Evolutionary conservation across 257 asterid species (phyloP), one percentile per base, ranked within the genome.

Genomic region (Solanum chaucha): DNA sequence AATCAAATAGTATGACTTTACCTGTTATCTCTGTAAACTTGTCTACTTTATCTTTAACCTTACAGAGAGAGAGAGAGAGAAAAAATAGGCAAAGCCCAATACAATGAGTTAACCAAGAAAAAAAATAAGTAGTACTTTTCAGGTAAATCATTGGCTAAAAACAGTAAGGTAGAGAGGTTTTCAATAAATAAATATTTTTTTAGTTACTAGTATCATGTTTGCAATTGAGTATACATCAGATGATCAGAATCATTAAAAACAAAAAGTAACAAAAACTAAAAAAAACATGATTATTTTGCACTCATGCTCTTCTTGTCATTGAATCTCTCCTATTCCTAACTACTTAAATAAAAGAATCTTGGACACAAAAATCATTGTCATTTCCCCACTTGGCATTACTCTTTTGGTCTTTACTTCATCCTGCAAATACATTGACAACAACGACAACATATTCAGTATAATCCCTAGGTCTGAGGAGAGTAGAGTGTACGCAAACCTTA

Each of bases 131-230:
- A 70, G 44, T 71, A 87, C 94, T 92, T 92, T 91, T 90, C 93
- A 96, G 92, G 88, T 90, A 92, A 93, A 94, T 93, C 93, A 92
- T 94, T 92, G 93, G 91, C 92, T 88, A 61, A 72, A 65, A 73
- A 89, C 87, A 87, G 41, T 48, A 85, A 55, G 32, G 2, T 3
- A 14, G 85, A 72, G 86, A 30, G 67, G 89, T 26, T 87, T 87
- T 74, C 83, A 86, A 59, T 87, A 73, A 84, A 88, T 72, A 87
- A 85, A 32, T 65, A 61, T 85, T 84, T 67, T 87, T 81, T 90
- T 30, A 51, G n/a, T 17, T 55, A 14, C 77, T 32, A 59, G 87
- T 84, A 80, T 92, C 95, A 91, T 89, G 93, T 92, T 92, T 89
- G 90, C 93, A 89, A 89, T 92, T 88, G 85, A 82, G 87, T 86